Evolutionary conservation across 306 rosid species (phyloP).

Genomic region (Vigna radiata): DNA sequence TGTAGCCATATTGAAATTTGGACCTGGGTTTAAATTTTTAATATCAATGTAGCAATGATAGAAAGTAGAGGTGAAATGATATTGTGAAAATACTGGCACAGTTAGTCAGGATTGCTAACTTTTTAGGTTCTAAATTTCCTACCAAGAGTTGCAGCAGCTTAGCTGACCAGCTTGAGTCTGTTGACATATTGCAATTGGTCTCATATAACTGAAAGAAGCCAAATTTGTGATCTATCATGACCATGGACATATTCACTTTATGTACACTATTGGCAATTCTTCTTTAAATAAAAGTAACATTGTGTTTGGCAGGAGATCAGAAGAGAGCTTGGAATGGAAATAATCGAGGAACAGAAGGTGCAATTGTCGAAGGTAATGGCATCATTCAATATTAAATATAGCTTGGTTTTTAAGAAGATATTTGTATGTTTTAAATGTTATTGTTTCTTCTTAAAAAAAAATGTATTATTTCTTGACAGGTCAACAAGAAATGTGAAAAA

Average conservation of each 20-base stretch:
- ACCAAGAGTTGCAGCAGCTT: neutral
- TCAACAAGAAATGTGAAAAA: slow-evolving; percentile 75
- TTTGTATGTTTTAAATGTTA: slow-evolving; percentile 16
- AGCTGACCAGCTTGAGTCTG: neutral
- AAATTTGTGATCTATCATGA: slow-evolving; percentile 3
- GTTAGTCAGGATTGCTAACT: neutral
- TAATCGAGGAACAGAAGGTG: slow-evolving; percentile 48
- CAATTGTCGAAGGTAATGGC: slow-evolving; percentile 53
- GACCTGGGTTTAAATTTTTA: neutral
- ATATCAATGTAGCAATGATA: neutral
- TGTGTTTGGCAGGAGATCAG: slow-evolving; percentile 54
- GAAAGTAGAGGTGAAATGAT: neutral
- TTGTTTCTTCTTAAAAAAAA: neutral
- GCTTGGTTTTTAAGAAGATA: neutral
- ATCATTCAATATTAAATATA: neutral
- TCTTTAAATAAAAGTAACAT: slow-evolving; percentile 5
- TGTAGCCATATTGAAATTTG: neutral
- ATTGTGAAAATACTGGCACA: neutral
- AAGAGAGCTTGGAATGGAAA: slow-evolving; percentile 54
- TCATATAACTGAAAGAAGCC: neutral
- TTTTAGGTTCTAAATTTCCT: neutral
- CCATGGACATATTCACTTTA: neutral
- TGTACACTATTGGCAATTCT: neutral
- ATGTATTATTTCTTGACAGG: slow-evolving; percentile 50
- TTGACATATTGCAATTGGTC: neutral